Evolutionary conservation across 371 early-diverging fungal genomes (phyloP), one percentile per base, ranked within the genome.

Genomic region (Apophysomyces elegans): DNA sequence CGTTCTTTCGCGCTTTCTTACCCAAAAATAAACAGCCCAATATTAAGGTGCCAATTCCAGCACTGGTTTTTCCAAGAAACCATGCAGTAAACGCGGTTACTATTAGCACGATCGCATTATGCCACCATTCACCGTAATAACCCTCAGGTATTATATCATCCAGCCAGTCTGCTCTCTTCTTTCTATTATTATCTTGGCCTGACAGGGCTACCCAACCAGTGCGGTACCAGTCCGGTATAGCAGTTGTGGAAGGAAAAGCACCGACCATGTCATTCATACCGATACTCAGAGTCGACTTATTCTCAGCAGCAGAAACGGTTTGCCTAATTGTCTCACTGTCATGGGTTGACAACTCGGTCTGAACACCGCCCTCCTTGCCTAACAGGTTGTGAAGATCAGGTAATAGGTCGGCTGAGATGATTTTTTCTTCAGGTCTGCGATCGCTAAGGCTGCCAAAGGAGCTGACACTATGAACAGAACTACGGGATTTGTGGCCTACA

Each of bases 1-100:
- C 32, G 32, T 26, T 26, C 32, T 26, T 26, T 26, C 32, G 2
- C 32, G 32, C 3, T 26, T 26, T 26, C 67, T 73, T 80, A 84
- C 85, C 78, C 21, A 87, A 70, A 56, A 78, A 85, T 11, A 79
- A 59, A 44, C 78, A 67, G 0, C 76, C 77, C 13, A 81, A 50
- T 5, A 79, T 63, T 9, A 88, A 67, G 2, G 77, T 69, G 43
- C 81, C 73, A 1, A 82, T 61, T 13, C 87, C 84, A 37, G 74
- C 72, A 21, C 79, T 75, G 1, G 85, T 47, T 57, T 78, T 66
- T 5, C 79, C 71, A 5, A 78, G 41, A 5, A 68, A 3, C 70
- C 71, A 80, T 11, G 79, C 69, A 1, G 71, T 63, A 21, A 78
- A 32, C n/a, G 73, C 80, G 0, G 79, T 59, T 1, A 78, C 16